Conservation (phyloP, 2,329 filamentous ascomycete species). For the Aspergillus aculeatinus region DNA sequence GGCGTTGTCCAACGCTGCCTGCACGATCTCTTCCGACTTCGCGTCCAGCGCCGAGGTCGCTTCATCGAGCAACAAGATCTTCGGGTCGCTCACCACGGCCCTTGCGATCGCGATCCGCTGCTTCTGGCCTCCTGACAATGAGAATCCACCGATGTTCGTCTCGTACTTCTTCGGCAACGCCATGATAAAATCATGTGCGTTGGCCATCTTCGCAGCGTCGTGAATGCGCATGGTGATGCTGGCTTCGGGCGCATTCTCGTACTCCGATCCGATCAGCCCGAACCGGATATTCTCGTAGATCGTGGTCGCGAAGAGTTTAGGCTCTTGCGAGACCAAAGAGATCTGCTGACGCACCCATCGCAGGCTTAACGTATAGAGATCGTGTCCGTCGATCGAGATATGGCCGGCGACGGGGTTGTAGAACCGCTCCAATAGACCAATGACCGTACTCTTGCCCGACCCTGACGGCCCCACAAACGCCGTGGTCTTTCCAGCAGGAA, state of each 20-base stretch:
- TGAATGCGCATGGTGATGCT: slow-evolving; percentile 31
- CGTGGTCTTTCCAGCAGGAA: slow-evolving; percentile 52
- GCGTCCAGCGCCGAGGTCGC: slow-evolving; percentile 85
- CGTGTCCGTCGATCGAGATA: slow-evolving; percentile 66
- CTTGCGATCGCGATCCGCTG: slow-evolving; percentile 84
- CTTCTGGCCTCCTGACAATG: slow-evolving; percentile 51
- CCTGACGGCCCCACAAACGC: slow-evolving; percentile 61
- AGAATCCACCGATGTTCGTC: slow-evolving; percentile 16
- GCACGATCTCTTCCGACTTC: slow-evolving; percentile 80
- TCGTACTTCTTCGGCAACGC: slow-evolving; percentile 62
- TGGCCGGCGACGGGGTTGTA: slow-evolving; percentile 56
- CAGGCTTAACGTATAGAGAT: slow-evolving; percentile 71
- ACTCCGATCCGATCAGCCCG: slow-evolving; percentile 61
- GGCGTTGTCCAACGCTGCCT: slow-evolving; percentile 74
- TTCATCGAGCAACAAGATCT: slow-evolving; percentile 81
- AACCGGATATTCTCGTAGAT: slow-evolving; percentile 75
- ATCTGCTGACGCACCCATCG: slow-evolving; percentile 59
- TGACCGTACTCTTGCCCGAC: slow-evolving; percentile 37
- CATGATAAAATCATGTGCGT: slow-evolving; percentile 79
- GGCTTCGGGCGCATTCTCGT: slow-evolving; percentile 62
- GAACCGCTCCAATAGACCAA: slow-evolving; percentile 56
- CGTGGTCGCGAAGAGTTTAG: slow-evolving; percentile 76
- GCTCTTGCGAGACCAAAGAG: slow-evolving; percentile 81
- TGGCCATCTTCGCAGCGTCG: slow-evolving; percentile 25
- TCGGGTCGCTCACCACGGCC: slow-evolving; percentile 76